phyloP scores from a whole-genome alignment of 176 grass and related monocot species.

The Zoysia japonica region DNA sequence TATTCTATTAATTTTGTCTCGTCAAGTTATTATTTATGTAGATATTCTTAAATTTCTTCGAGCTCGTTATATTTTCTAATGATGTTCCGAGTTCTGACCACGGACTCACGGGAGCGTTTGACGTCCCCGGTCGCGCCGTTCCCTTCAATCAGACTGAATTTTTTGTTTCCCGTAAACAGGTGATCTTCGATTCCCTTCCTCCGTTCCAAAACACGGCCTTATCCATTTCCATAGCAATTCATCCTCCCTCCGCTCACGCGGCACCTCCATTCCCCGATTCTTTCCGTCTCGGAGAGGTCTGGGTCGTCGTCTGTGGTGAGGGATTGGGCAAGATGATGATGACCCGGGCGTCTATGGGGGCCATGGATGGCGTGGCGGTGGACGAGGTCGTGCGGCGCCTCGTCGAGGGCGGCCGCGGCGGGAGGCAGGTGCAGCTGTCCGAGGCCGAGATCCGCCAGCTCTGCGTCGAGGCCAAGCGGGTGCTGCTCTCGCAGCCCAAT shows the following conservation, averaged over 20 bases:
- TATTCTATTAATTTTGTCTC: too few relatives aligned
- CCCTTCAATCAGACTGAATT: too few relatives aligned
- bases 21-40: too few relatives aligned
- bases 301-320: not conserved
- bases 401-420: conserved; percentile 61
- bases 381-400: conserved; percentile 75
- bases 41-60: too few relatives aligned
- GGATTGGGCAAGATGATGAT: conserved; percentile 61
- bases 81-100: too few relatives aligned
- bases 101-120: too few relatives aligned
- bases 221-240: not conserved
- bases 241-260: not conserved
- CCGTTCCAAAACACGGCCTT: not conserved
- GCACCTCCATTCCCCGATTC: not conserved
- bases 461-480: conserved; percentile 83
- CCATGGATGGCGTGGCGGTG: conserved; percentile 65
- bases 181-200: too few relatives aligned
- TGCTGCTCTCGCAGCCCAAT: conserved; percentile 78
- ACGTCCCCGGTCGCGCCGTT: too few relatives aligned
- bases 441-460: conserved; percentile 98
- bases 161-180: too few relatives aligned
- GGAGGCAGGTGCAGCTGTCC: conserved; percentile 78
- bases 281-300: too few relatives aligned
- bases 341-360: conserved; percentile 70
- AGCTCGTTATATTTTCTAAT: too few relatives aligned